Conservation (phyloP, 2,329 filamentous ascomycete genomes). For the Colletotrichum sidae region DNA sequence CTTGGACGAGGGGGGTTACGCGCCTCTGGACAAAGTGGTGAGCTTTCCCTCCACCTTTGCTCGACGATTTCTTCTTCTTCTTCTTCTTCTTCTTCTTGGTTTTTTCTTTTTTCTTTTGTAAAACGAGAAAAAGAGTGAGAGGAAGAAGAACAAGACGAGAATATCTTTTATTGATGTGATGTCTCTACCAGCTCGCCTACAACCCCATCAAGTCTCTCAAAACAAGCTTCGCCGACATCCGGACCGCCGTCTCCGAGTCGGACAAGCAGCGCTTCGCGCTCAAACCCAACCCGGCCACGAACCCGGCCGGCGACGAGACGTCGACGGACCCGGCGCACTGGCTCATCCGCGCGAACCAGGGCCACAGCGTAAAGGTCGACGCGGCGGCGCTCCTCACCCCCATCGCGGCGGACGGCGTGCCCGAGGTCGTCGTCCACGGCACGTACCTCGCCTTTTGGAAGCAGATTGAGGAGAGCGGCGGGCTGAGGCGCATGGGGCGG, state of each 20-base stretch:
- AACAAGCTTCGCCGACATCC: conserved; percentile 81
- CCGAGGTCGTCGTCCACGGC: conserved; percentile 81
- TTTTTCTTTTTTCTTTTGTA: too few relatives aligned
- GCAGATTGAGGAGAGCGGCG: conserved; percentile 79
- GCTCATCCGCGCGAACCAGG: conserved; percentile 95
- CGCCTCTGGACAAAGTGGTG: conserved; percentile 68
- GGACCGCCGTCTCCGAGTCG: conserved; percentile 75
- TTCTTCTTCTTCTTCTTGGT: too few relatives aligned
- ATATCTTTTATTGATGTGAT: background rate
- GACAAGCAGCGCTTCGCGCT: conserved; percentile 94
- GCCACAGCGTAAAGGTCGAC: conserved; percentile 84
- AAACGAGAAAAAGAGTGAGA: background rate
- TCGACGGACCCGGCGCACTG: conserved; percentile 71
- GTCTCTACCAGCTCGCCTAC: conserved; percentile 61
- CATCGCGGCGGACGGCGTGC: conserved; percentile 72
- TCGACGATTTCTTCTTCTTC: too few relatives aligned
- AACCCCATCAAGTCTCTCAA: conserved; percentile 74
- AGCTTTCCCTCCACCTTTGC: conserved; percentile 47
- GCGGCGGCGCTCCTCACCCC: conserved; percentile 77
- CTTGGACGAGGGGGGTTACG: conserved; percentile 71
- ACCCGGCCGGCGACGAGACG: conserved; percentile 43
- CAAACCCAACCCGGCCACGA: conserved; percentile 61
- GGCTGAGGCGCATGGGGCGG: conserved; percentile 82
- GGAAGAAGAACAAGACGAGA: background rate
- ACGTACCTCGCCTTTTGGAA: conserved; percentile 88